These are phyloP conservation scores for Castanea sativa DNA, from an alignment of 306 rosid genomes.

Conservation along the genomic window DNA sequence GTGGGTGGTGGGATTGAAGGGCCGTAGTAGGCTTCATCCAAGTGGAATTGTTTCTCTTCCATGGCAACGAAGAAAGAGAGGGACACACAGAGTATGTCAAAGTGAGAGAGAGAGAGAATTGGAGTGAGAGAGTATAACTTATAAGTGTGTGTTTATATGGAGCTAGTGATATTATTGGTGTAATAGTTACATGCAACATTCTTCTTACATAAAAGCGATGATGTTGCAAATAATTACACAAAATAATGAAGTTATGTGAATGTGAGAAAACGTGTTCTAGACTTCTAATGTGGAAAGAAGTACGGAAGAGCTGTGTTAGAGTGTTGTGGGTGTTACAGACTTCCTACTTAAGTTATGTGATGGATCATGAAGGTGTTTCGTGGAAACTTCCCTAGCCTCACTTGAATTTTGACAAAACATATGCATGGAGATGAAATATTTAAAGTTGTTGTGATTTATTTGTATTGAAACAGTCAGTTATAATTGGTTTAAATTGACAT, in stretches of 20 bases:
- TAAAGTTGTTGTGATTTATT: no score
- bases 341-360: background rate
- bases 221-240: background rate
- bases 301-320: background rate
- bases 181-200: conserved; percentile 16
- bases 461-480: no score
- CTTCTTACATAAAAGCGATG: background rate
- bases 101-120: background rate
- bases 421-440: background rate
- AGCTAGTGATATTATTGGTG: conserved; percentile 12
- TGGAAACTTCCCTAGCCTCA: background rate
- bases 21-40: conserved; percentile 29
- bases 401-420: background rate
- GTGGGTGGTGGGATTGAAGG: conserved; percentile 16
- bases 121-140: background rate
- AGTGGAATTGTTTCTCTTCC: conserved; percentile 26
- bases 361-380: background rate
- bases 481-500: no score
- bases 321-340: background rate
- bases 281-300: background rate
- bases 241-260: background rate
- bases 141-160: background rate
- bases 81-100: background rate
- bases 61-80: background rate
- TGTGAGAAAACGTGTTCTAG: background rate